Evolutionary conservation across 2,329 filamentous ascomycete species (phyloP), one percentile per base, ranked within the genome.

Genomic region (Fulvia fulva): DNA sequence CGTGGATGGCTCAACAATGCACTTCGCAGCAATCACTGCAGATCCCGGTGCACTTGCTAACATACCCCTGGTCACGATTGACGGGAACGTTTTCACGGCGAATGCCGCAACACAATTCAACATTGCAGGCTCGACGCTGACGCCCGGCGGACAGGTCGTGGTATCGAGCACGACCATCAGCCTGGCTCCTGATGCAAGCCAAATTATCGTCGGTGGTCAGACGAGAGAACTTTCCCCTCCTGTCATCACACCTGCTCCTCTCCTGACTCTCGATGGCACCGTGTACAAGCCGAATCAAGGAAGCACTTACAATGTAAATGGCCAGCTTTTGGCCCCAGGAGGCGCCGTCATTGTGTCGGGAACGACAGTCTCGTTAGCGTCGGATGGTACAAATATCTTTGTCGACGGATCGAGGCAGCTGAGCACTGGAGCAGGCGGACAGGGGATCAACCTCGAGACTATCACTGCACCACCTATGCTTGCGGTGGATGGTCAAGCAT

Each of bases 41-140:
- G 21, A 22, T 3, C 52, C 61, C 22, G 61, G 61, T 25, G 62
- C 58, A 8, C 61, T 60, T 14, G 62, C 67, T 12, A 65, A 64
- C 47, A 69, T 70, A 6, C 66, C 67, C 8, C 57, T 77, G 7
- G 58, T 79, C 34, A 78, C 74, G 1, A 64, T 80, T 21, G 76
- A 76, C 12, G 70, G 69, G 0, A 66, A 70, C 1, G 74, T 70
- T 1, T 70, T 76, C 28, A 77, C 76, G 1, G 74, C 74, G 1
- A 78, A 79, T 62, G 76, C 76, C 32, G 76, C 76, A 3, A 78
- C 76, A 0, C 76, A 79, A 43, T 79, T 76, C 67, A 73, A 73
- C 50, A 62, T 80, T 5, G 72, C 60, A 1, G 75, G 74, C 7
- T 68, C 73, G 45, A 69, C 65, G 0, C 59, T 74, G 45, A 69